These are phyloP conservation scores for Stipa capillata DNA, from an alignment of 176 grass and related monocot genomes.

Conservation along the genomic window DNA sequence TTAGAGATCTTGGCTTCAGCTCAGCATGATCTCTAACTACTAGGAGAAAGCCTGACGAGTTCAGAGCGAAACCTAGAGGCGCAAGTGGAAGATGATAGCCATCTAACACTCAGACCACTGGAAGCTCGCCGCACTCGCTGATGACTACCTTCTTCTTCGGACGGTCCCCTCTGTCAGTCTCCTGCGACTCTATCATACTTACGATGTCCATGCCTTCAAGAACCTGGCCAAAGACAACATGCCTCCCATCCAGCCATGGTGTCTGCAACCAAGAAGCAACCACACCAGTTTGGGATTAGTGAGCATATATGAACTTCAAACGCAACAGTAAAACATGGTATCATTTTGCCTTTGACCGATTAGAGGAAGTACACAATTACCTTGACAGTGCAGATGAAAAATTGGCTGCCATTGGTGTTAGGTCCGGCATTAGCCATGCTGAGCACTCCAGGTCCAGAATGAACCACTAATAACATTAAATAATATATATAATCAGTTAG, in stretches of 20 bases:
- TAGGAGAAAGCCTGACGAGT: too few species aligned
- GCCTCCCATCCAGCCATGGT: conserved; percentile 81
- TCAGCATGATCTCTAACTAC: too few species aligned
- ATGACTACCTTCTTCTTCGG: conserved; percentile 81
- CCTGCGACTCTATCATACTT: conserved; percentile 57
- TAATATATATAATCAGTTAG: not conserved
- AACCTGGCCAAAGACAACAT: conserved; percentile 85
- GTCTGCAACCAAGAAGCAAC: conserved; percentile 42
- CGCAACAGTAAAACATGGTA: not conserved
- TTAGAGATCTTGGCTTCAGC: conserved; percentile 1
- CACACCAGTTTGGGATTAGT: not conserved
- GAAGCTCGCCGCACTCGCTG: conserved; percentile 68
- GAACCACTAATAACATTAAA: conserved; percentile 50
- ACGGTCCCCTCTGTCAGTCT: conserved; percentile 81
- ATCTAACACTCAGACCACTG: conserved; percentile 37
- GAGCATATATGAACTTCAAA: not conserved
- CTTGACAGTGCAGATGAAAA: conserved; percentile 90
- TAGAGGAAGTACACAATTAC: conserved; percentile 25
- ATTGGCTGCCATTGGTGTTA: conserved; percentile 86
- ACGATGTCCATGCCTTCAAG: conserved; percentile 77
- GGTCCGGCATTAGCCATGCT: conserved; percentile 95
- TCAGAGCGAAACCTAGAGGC: not conserved
- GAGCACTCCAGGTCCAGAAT: conserved; percentile 67
- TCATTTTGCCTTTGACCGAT: not conserved
- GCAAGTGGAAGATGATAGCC: not conserved